Percentiles rank a stretch among this genome's conserved stretches.
These are phyloP conservation scores for Pisolithus albus DNA, from an alignment of 768 basidiomycete species.

Conservation along the genomic window DNA sequence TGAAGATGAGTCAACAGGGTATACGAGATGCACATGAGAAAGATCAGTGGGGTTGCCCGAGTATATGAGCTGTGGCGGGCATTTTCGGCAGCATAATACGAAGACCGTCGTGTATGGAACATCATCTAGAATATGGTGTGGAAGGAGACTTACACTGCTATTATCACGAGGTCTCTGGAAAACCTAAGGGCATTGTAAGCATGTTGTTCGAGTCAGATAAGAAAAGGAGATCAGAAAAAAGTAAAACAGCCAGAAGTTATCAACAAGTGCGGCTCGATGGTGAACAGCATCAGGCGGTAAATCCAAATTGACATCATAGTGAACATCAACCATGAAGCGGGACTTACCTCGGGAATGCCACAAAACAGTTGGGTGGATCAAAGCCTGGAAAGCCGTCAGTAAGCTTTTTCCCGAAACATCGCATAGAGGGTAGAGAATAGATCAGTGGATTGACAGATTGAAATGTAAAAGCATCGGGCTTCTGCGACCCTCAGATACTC, in stretches of 20 bases:
- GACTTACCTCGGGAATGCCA: slow-evolving; percentile 8
- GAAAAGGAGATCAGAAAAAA: slow-evolving; percentile 55
- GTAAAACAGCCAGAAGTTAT: slow-evolving; percentile 2
- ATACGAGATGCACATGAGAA: slow-evolving; percentile 1
- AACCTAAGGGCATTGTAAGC: neutral
- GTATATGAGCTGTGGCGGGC: slow-evolving; percentile 86
- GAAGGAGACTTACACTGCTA: neutral
- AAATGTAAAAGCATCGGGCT: slow-evolving; percentile 60
- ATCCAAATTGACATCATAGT: slow-evolving; percentile 14
- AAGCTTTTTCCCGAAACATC: neutral
- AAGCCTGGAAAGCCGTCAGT: neutral
- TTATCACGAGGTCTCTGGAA: too few relatives aligned
- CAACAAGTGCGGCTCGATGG: slow-evolving; percentile 22
- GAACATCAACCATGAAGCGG: neutral
- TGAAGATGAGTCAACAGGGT: neutral
- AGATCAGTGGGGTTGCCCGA: slow-evolving; percentile 79
- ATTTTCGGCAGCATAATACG: slow-evolving; percentile 80
- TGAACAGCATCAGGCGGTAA: slow-evolving; percentile 1
- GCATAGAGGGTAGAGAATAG: slow-evolving; percentile 2
- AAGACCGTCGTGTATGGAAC: slow-evolving; percentile 75
- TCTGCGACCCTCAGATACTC: slow-evolving; percentile 75
- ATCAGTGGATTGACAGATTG: slow-evolving; percentile 65
- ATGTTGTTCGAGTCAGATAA: neutral
- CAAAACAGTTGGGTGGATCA: neutral
- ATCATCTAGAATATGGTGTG: neutral